Conservation (phyloP, 2,329 filamentous ascomycete genomes). For the Pyricularia grisea region DNA sequence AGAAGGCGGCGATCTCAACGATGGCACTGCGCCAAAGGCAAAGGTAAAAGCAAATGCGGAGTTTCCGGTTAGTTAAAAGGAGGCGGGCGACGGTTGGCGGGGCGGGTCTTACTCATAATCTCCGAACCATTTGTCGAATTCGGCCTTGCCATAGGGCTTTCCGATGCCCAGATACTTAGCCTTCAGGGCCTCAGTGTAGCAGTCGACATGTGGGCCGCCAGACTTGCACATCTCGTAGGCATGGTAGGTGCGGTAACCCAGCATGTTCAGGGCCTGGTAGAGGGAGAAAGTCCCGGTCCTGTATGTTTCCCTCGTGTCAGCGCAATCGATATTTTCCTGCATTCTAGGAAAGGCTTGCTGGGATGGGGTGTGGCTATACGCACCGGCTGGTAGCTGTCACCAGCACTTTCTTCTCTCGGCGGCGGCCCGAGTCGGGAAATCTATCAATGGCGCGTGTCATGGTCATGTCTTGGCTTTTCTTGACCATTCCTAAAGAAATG, state of each 20-base stretch:
- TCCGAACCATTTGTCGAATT: not conserved
- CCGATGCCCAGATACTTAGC: not conserved
- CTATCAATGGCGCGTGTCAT: not conserved
- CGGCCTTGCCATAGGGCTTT: not conserved
- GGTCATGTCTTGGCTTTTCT: not conserved
- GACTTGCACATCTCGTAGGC: not conserved
- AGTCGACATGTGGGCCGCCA: not conserved
- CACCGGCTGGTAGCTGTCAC: not conserved
- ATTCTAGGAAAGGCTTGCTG: not conserved
- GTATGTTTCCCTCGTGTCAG: not conserved
- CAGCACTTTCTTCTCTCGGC: not conserved
- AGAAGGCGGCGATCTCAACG: not conserved
- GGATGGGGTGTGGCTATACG: not conserved
- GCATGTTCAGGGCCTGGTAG: not conserved
- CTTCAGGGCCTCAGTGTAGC: not conserved
- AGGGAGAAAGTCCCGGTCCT: not conserved
- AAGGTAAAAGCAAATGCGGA: not conserved
- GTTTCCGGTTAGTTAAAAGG: not conserved
- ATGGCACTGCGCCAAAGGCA: not conserved
- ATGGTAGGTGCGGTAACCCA: not conserved
- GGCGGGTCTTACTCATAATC: not conserved
- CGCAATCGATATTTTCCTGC: not conserved
- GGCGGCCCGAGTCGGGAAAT: not conserved
- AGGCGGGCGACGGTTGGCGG: not conserved
- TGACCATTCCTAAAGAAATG: not conserved